phyloP scores from a whole-genome alignment of 345 rosid species.

The Trapa incisa region DNA sequence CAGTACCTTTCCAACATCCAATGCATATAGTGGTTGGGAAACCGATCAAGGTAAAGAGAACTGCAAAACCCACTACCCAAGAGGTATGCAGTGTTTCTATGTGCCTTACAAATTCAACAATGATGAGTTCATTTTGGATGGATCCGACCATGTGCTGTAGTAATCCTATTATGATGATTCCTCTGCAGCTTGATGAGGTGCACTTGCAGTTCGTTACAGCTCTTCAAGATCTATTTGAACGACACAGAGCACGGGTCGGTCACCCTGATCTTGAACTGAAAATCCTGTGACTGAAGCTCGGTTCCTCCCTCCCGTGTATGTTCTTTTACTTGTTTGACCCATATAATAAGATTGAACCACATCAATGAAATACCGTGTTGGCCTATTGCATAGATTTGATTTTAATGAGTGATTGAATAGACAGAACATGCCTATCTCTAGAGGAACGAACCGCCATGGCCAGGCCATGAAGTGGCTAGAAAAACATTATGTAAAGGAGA shows the following conservation, averaged over 20 bases:
- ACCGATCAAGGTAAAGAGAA: conserved; percentile 62
- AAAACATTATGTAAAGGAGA: too few species aligned
- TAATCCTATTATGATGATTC: not conserved
- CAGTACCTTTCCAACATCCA: conserved; percentile 56
- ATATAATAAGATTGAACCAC: not conserved
- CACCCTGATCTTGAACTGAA: conserved; percentile 45
- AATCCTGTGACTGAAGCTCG: conserved; percentile 28
- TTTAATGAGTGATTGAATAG: too few species aligned
- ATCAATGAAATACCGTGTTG: not conserved
- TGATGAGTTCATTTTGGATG: not conserved
- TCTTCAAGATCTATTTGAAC: conserved; percentile 65
- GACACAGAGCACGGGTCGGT: conserved; percentile 53
- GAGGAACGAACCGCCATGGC: too few species aligned
- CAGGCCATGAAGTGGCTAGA: too few species aligned
- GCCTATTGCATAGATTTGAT: too few species aligned
- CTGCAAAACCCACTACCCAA: conserved; percentile 51
- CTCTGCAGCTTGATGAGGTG: conserved; percentile 30
- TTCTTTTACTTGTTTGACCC: not conserved
- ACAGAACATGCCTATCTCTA: too few species aligned
- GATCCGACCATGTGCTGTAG: not conserved
- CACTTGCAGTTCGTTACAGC: conserved; percentile 55
- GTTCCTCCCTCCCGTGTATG: not conserved
- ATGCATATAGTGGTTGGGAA: conserved; percentile 80
- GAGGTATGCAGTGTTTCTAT: conserved; percentile 43
- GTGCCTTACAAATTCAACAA: not conserved